phyloP scores from a whole-genome alignment of 23 red algal species.

The Gracilaria vermiculophylla region DNA sequence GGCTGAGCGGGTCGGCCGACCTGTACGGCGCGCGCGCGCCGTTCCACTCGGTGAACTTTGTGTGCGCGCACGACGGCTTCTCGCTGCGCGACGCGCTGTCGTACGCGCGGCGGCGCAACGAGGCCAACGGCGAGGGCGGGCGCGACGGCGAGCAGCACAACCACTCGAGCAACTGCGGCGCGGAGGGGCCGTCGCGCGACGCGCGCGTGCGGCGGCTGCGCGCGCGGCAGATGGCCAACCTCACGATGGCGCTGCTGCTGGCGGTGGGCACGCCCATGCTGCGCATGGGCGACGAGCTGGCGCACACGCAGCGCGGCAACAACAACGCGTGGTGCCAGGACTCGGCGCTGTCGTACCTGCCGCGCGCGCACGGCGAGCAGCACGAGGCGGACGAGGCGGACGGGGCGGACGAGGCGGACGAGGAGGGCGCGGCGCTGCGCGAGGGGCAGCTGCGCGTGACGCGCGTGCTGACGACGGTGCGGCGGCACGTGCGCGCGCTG shows the following conservation, averaged over 20 bases:
- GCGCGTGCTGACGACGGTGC: conserved; percentile 54
- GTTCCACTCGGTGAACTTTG: conserved; percentile 98
- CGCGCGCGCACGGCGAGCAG: conserved; percentile 48
- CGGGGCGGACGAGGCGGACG: not conserved
- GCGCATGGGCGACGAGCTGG: conserved; percentile 97
- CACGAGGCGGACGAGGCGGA: conserved; percentile 30
- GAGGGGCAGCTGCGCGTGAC: conserved; percentile 48
- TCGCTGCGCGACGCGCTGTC: conserved; percentile 88
- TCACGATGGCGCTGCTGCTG: conserved; percentile 77
- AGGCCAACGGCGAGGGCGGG: conserved; percentile 88
- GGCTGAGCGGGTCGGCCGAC: conserved; percentile 91
- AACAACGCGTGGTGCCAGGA: conserved; percentile 99
- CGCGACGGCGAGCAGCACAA: conserved; percentile 94
- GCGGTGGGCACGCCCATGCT: conserved; percentile 96
- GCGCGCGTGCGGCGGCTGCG: conserved; percentile 35
- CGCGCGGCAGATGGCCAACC: conserved; percentile 61
- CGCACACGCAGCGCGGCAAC: conserved; percentile 87
- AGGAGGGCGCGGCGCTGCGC: not conserved
- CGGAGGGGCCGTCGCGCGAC: conserved; percentile 65
- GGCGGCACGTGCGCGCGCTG: conserved; percentile 29
- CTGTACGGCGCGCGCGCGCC: conserved; percentile 78
- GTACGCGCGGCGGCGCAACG: conserved; percentile 94
- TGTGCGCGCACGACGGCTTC: conserved; percentile 98
- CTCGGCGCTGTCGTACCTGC: conserved; percentile 66
- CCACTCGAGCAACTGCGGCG: conserved; percentile 93